Evolutionary conservation across 208 protist genomes (phyloP).

Genomic region (Leptomonas pyrrhocoris): DNA sequence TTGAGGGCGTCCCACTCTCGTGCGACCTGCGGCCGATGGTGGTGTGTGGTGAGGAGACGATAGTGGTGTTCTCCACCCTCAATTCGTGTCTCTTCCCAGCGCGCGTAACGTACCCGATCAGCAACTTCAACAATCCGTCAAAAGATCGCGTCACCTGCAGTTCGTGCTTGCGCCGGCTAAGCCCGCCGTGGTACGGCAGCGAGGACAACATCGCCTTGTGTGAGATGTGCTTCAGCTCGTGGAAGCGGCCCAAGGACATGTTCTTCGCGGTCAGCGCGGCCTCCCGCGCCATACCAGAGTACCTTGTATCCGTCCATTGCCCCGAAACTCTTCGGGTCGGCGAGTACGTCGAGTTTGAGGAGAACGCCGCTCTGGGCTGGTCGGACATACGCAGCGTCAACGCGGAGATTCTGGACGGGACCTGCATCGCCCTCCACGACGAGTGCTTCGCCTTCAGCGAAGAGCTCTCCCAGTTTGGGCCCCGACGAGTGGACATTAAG

Average conservation of each 20-base stretch:
- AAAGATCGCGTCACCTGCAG: constrained; percentile 27
- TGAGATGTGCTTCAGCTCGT: constrained; percentile 77
- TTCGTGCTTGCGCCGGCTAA: constrained; percentile 32
- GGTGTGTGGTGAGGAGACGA: constrained; percentile 62
- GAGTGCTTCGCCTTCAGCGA: constrained; percentile 70
- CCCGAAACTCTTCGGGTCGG: constrained; percentile 56
- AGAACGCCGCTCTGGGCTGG: constrained; percentile 75
- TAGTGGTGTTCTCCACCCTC: constrained; percentile 84
- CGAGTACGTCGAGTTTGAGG: constrained; percentile 78
- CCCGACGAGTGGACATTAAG: constrained; percentile 62
- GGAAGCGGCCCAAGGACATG: constrained; percentile 75
- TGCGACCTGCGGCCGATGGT: constrained; percentile 68
- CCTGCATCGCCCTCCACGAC: constrained; percentile 54
- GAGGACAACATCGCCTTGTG: constrained; percentile 72
- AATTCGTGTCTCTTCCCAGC: constrained; percentile 73
- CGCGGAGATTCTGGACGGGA: constrained; percentile 46
- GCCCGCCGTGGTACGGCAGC: constrained; percentile 67
- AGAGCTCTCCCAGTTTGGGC: constrained; percentile 45
- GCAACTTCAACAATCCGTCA: constrained; percentile 47
- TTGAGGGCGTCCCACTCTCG: constrained; percentile 62
- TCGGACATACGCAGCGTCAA: constrained; percentile 73
- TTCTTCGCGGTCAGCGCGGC: constrained; percentile 52
- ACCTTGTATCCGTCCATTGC: constrained; percentile 62
- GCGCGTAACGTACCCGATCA: constrained; percentile 66
- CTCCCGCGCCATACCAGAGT: constrained; percentile 44